Evolutionary conservation across 2,329 filamentous ascomycete species (phyloP), one percentile per base, ranked within the genome.

Genomic region (Atkinsonella hypoxylon): DNA sequence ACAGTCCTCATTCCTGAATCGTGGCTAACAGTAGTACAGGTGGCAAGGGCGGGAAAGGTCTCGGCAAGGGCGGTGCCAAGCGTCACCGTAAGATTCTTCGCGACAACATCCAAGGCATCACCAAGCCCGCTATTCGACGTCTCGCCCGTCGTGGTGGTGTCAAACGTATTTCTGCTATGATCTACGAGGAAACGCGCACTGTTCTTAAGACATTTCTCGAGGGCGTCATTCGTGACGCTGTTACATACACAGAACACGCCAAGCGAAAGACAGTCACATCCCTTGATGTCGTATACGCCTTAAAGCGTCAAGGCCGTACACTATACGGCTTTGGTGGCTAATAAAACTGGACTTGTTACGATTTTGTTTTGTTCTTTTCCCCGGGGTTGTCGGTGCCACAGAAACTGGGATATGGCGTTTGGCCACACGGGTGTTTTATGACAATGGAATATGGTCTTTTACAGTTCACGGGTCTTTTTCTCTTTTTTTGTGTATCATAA

Each of bases 81-180:
- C 90, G 90, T 75, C 90, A 96, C 77, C 85, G 90, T 68, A 96
- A 96, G 87, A 96, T 96, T 79, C 82, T 96, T 73, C 89, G 90
- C 75, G 90, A 95, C 85, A 96, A 95, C 86, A 96, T 96, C 69
- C 90, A 95, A 78, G 90, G 90, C 76, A 96, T 96, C 70, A 96
- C 90, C 68, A 96, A 96, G 86, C 90, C 90, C 65, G 90, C 90
- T 64, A 96, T 96, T 74, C 86, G 90, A 67, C 90, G 90, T 91
- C 89, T 96, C 70, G 90, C 90, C 59, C 90, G 90, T 76, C 89
- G 90, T 93, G 90, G 90, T 74, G 90, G 90, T 90, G 90, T 96
- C 81, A 96, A 96, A 87, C 90, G 90, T 95, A 96, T 96, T 67
- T 95, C 89, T 66, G 90, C 90, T 70, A 94, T 87, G 82, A 87